These are phyloP conservation scores for Aspergillus unguis DNA, from an alignment of 2,329 filamentous ascomycete genomes.

Conservation along the genomic window DNA sequence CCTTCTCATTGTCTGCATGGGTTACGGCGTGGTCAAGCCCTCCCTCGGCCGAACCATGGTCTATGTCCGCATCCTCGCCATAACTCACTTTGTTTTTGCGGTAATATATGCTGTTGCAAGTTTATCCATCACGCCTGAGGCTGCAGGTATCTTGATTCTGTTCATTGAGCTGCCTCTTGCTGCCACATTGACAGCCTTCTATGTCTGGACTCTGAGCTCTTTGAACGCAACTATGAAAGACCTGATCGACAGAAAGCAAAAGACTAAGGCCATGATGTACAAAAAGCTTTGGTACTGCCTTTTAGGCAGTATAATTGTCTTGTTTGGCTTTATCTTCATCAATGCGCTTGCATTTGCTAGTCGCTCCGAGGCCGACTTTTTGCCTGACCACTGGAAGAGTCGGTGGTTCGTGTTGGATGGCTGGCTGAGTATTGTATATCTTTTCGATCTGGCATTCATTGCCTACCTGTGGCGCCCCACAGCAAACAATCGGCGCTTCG, in stretches of 20 bases:
- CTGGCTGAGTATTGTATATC: conserved; percentile 94
- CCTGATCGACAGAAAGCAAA: conserved; percentile 88
- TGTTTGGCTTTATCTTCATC: conserved; percentile 98
- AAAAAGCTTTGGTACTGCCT: conserved; percentile 99
- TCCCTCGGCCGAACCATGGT: conserved; percentile 91
- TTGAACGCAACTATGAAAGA: conserved; percentile 95
- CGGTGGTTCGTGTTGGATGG: conserved; percentile 97
- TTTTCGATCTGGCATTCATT: conserved; percentile 87
- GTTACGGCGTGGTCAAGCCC: conserved; percentile 95
- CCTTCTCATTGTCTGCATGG: conserved; percentile 97
- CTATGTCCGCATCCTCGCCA: conserved; percentile 84
- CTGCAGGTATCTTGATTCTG: conserved; percentile 82
- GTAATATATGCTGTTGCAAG: conserved; percentile 89
- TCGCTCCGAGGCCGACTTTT: conserved; percentile 78
- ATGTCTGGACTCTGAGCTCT: conserved; percentile 97
- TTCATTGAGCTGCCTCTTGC: conserved; percentile 91
- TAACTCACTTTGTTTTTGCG: conserved; percentile 91
- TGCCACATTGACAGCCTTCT: conserved; percentile 90
- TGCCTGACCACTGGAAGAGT: conserved; percentile 95
- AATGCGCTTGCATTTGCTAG: conserved; percentile 95
- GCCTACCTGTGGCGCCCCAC: conserved; percentile 96
- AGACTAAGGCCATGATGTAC: conserved; percentile 92
- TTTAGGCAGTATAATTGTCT: conserved; percentile 83
- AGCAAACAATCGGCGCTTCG: conserved; percentile 92
- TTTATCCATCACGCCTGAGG: conserved; percentile 82